Percentiles rank a stretch among this genome's conserved stretches.
phyloP scores from a whole-genome alignment of 441 rosid species.

The Bruguiera hainesii region DNA sequence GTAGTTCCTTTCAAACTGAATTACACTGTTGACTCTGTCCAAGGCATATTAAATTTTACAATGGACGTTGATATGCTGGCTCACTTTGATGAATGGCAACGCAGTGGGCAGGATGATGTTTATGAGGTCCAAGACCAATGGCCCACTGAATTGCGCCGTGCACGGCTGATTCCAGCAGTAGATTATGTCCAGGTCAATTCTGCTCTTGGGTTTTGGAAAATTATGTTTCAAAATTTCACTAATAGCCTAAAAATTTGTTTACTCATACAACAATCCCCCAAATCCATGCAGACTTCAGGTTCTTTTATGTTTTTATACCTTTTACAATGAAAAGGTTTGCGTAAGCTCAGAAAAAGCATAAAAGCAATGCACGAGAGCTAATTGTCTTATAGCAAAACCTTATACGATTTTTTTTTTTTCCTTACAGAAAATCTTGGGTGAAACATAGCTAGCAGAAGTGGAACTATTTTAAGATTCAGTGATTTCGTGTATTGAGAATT shows the following conservation, averaged over 20 bases:
- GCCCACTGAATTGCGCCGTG: constrained; percentile 75
- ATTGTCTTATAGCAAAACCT: too few species aligned
- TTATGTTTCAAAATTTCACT: too few species aligned
- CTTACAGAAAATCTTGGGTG: too few species aligned
- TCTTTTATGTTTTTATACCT: background rate
- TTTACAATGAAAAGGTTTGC: too few species aligned
- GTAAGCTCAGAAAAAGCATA: too few species aligned
- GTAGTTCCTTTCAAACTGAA: constrained; percentile 77
- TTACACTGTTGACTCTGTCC: constrained; percentile 74
- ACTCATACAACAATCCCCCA: background rate
- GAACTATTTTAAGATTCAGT: background rate
- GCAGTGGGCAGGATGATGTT: constrained; percentile 51
- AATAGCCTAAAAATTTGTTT: background rate
- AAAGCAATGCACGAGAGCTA: too few species aligned
- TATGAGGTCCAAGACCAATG: constrained; percentile 94
- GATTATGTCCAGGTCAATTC: constrained; percentile 71
- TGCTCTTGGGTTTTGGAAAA: background rate
- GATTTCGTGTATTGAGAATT: background rate
- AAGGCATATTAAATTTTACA: constrained; percentile 80
- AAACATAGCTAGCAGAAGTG: background rate
- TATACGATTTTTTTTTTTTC: too few species aligned
- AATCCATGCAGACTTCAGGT: too few species aligned
- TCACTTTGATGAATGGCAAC: constrained; percentile 94
- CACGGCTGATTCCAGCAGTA: constrained; percentile 70
- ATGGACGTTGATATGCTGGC: constrained; percentile 86